These are phyloP conservation scores for Globisporangium mamillatum DNA, from an alignment of 352 stramenopile species.

Conservation along the genomic window DNA sequence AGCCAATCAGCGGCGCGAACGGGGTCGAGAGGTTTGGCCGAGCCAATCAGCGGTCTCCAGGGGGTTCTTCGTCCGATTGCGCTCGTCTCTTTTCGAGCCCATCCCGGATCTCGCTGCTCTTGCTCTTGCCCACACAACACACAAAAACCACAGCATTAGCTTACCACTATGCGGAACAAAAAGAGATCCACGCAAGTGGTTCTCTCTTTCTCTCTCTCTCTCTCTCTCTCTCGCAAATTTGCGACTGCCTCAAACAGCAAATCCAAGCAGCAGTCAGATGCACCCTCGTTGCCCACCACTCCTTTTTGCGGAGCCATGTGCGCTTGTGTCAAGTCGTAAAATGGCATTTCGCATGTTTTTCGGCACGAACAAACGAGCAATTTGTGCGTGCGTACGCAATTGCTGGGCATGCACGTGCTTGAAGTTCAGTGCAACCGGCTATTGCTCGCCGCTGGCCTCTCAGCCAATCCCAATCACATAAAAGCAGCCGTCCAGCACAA, in stretches of 20 bases:
- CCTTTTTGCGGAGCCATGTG: slow-evolving; percentile 7
- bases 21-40: not conserved
- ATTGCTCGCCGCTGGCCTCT: not conserved
- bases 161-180: not conserved
- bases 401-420: not conserved
- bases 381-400: not conserved
- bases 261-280: slow-evolving; percentile 1
- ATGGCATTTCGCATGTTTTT: slow-evolving; percentile 8
- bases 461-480: not conserved
- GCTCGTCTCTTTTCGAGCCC: slow-evolving; percentile 1
- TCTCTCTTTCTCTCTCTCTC: not conserved
- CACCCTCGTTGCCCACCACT: not conserved
- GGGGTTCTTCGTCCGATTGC: slow-evolving; percentile 2
- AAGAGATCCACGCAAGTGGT: not conserved
- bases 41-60: slow-evolving; percentile 4
- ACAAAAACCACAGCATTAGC: not conserved
- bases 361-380: not conserved
- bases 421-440: slow-evolving; percentile 2
- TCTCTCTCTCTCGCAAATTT: not conserved
- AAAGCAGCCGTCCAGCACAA: not conserved
- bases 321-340: slow-evolving; percentile 1
- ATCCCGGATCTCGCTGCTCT: not conserved
- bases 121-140: not conserved
- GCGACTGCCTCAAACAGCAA: not conserved
- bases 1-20: slow-evolving; percentile 1